A percentile compares a stretch with the other conserved stretches of the same genome.
Conservation (phyloP, 2,329 filamentous ascomycete species). For the Fusarium torreyae region DNA sequence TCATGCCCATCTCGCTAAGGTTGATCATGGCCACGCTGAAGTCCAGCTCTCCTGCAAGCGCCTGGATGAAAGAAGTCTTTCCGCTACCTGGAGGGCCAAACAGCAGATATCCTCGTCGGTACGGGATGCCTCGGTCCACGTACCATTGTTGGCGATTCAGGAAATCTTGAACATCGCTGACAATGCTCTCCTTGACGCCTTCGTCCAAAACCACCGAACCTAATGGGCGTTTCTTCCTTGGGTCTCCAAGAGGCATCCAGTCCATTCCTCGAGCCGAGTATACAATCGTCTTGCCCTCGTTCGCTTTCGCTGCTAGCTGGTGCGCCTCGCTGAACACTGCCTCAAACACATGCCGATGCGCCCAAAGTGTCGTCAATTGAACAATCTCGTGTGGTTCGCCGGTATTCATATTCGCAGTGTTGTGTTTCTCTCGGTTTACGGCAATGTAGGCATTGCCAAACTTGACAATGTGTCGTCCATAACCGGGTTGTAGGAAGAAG, state of each 20-base stretch:
- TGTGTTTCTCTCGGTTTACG: constrained; percentile 88
- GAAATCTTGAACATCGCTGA: constrained; percentile 87
- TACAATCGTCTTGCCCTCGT: constrained; percentile 93
- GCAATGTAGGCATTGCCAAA: constrained; percentile 90
- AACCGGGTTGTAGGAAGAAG: constrained; percentile 92
- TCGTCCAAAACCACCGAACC: constrained; percentile 89
- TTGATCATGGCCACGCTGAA: constrained; percentile 95
- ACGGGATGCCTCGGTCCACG: constrained; percentile 93
- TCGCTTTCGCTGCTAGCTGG: constrained; percentile 80
- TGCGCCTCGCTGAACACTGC: constrained; percentile 92
- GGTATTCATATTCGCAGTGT: constrained; percentile 83
- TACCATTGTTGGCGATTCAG: constrained; percentile 88
- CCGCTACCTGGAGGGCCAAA: constrained; percentile 92
- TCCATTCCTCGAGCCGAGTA: constrained; percentile 88
- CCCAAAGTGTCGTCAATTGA: constrained; percentile 91
- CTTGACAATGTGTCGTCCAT: constrained; percentile 88
- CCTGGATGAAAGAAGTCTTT: constrained; percentile 97
- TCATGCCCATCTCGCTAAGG: constrained; percentile 89
- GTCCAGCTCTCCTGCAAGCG: constrained; percentile 90
- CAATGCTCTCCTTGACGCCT: constrained; percentile 85
- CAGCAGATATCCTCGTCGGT: constrained; percentile 88
- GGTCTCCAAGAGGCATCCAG: constrained; percentile 88
- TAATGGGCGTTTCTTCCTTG: constrained; percentile 88
- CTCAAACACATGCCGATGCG: constrained; percentile 90
- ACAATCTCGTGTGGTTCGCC: constrained; percentile 96